phyloP scores from a whole-genome alignment of 345 rosid genomes.

The Euclidium syriacum region DNA sequence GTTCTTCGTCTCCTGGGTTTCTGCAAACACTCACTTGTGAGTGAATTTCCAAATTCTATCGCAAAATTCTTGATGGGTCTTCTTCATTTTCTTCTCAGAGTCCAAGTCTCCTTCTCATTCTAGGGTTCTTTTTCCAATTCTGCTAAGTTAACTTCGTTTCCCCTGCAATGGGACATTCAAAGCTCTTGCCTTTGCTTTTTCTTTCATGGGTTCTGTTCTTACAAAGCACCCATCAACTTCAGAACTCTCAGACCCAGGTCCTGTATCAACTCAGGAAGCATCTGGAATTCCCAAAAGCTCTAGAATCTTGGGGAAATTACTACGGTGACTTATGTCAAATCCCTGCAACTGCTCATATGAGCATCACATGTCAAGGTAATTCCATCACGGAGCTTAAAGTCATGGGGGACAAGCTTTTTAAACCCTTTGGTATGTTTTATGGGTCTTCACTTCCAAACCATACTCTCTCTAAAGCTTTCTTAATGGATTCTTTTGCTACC shows the following conservation, averaged over 20 bases:
- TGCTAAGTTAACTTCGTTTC: neutral
- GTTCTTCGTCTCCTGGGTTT: neutral
- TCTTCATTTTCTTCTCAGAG: constrained; percentile 12
- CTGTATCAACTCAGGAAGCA: constrained; percentile 76
- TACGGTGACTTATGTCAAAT: constrained; percentile 63
- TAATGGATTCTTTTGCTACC: constrained; percentile 74
- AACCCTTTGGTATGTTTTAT: constrained; percentile 44
- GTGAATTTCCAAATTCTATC: too few species aligned
- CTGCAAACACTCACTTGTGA: too few species aligned
- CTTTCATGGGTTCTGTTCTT: constrained; percentile 40
- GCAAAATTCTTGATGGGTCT: constrained; percentile 3
- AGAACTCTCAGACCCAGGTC: constrained; percentile 53
- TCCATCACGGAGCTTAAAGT: constrained; percentile 71
- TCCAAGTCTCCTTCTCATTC: constrained; percentile 13
- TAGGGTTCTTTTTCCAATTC: constrained; percentile 26
- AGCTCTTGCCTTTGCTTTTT: constrained; percentile 31
- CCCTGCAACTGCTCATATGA: constrained; percentile 50
- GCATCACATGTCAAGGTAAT: constrained; percentile 57
- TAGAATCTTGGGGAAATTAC: constrained; percentile 59
- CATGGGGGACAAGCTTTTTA: constrained; percentile 63
- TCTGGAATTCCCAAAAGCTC: constrained; percentile 66
- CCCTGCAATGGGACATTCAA: constrained; percentile 36
- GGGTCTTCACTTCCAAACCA: constrained; percentile 56
- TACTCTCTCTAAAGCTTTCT: constrained; percentile 67
- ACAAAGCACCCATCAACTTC: constrained; percentile 47